A percentile compares a stretch with the other conserved stretches of the same genome.
Conservation (phyloP, 192 early-diverging fungal genomes). For the Ambispora gerdemannii region DNA sequence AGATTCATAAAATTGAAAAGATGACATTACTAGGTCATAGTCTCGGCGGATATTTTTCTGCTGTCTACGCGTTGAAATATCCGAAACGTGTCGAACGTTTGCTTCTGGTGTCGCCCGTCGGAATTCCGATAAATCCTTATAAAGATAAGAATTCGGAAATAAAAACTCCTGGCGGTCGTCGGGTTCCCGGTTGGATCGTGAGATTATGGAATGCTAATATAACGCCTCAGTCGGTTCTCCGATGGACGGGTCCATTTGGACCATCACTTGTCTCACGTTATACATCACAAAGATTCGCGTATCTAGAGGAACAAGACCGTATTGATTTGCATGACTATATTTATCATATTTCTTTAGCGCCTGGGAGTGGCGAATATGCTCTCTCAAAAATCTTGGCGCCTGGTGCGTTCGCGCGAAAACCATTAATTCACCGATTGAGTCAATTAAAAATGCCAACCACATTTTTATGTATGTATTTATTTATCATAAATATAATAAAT, state of each 20-base stretch:
- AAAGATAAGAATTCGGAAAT: slow-evolving; percentile 34
- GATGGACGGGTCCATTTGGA: slow-evolving; percentile 75
- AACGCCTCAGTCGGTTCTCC: slow-evolving; percentile 77
- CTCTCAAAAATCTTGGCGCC: slow-evolving; percentile 70
- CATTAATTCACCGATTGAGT: slow-evolving; percentile 64
- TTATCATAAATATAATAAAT: neutral
- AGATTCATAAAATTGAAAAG: slow-evolving; percentile 70
- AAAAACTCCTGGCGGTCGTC: neutral
- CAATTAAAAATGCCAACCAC: slow-evolving; percentile 67
- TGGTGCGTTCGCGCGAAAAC: slow-evolving; percentile 78
- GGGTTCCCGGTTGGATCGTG: slow-evolving; percentile 42
- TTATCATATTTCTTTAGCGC: slow-evolving; percentile 72
- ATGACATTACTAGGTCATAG: slow-evolving; percentile 85
- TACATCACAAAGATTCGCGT: slow-evolving; percentile 58
- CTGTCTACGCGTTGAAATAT: slow-evolving; percentile 83
- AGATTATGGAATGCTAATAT: slow-evolving; percentile 75
- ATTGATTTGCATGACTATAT: slow-evolving; percentile 73
- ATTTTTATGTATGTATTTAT: slow-evolving; percentile 56
- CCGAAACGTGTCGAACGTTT: slow-evolving; percentile 83
- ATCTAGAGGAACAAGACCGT: slow-evolving; percentile 65
- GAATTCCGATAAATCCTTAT: slow-evolving; percentile 60
- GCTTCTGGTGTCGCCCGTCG: slow-evolving; percentile 62
- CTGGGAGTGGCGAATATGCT: slow-evolving; percentile 82
- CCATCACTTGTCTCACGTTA: slow-evolving; percentile 57
- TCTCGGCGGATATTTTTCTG: slow-evolving; percentile 84